Evolutionary conservation across 257 asterid genomes (phyloP).

Genomic region (Paulownia fortunei): DNA sequence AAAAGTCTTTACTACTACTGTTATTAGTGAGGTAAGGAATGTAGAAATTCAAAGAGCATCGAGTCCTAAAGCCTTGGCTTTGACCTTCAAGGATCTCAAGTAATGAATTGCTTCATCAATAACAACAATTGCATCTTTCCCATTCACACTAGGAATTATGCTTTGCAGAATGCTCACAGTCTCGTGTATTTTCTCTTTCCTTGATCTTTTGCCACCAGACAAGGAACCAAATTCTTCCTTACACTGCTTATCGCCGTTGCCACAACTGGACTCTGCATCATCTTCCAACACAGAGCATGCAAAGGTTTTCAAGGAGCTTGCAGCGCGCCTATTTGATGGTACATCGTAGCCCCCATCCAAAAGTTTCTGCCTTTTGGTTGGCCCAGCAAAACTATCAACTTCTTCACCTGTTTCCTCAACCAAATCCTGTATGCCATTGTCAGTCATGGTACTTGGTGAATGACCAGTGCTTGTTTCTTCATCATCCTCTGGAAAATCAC

Average conservation of each 20-base stretch:
- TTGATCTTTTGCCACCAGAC: constrained; percentile 55
- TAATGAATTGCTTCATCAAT: constrained; percentile 78
- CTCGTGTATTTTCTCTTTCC: constrained; percentile 61
- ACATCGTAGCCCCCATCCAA: constrained; percentile 38
- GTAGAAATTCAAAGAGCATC: constrained; percentile 42
- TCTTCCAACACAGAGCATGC: constrained; percentile 47
- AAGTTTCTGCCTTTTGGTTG: constrained; percentile 63
- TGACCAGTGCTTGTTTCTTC: constrained; percentile 91
- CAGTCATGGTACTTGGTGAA: constrained; percentile 85
- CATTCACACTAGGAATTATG: constrained; percentile 66
- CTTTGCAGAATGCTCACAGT: constrained; percentile 62
- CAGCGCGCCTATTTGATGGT: constrained; percentile 26
- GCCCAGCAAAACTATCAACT: constrained; percentile 60
- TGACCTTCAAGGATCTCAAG: constrained; percentile 70
- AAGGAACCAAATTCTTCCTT: constrained; percentile 32
- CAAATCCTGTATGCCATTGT: constrained; percentile 40
- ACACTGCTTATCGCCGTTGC: constrained; percentile 31
- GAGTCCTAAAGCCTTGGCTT: constrained; percentile 75
- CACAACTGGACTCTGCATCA: constrained; percentile 76
- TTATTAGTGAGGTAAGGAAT: constrained; percentile 15
- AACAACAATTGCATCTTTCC: constrained; percentile 61
- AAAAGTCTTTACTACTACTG: constrained; percentile 17
- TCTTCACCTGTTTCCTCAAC: constrained; percentile 61
- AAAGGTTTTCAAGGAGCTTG: constrained; percentile 40
- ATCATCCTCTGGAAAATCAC: constrained; percentile 62